phyloP scores from a whole-genome alignment of 257 asterid species.

The Solanum pinnatisectum region DNA sequence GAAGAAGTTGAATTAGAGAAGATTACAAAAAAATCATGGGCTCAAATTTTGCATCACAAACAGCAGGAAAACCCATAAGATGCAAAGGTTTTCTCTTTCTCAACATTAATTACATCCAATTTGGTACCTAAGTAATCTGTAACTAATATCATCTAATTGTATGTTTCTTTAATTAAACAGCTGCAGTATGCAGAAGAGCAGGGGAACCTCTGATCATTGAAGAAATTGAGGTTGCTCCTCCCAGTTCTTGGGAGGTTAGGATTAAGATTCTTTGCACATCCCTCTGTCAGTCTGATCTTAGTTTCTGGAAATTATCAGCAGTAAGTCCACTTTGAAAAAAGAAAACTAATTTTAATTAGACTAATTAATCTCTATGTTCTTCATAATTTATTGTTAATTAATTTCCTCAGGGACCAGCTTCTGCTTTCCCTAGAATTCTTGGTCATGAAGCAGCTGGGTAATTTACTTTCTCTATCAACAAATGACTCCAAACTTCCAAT shows the following conservation, averaged over 20 bases:
- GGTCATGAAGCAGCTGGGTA: constrained; percentile 48
- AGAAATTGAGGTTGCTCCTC: constrained; percentile 38
- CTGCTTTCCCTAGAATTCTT: constrained; percentile 28
- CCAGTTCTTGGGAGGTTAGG: constrained; percentile 39
- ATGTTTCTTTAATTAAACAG: constrained; percentile 5
- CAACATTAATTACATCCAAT: not conserved
- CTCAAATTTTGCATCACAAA: not conserved
- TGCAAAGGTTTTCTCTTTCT: constrained; percentile 30
- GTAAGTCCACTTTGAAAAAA: constrained; percentile 6
- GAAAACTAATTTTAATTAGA: not conserved
- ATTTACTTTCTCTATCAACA: not conserved
- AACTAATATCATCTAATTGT: not conserved
- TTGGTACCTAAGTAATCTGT: not conserved
- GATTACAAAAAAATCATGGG: not conserved
- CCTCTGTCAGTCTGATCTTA: constrained; percentile 37
- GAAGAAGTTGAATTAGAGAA: not conserved
- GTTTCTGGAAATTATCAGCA: constrained; percentile 17
- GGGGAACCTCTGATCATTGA: constrained; percentile 33
- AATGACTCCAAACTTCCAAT: not conserved
- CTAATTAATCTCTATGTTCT: not conserved
- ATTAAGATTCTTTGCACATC: constrained; percentile 42
- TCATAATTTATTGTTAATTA: not conserved
- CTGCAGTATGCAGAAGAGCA: constrained; percentile 40
- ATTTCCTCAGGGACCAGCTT: constrained; percentile 14
- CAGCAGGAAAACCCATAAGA: constrained; percentile 31